Conservation (phyloP, 352 stramenopile species). For the Pythium sp. region DNA sequence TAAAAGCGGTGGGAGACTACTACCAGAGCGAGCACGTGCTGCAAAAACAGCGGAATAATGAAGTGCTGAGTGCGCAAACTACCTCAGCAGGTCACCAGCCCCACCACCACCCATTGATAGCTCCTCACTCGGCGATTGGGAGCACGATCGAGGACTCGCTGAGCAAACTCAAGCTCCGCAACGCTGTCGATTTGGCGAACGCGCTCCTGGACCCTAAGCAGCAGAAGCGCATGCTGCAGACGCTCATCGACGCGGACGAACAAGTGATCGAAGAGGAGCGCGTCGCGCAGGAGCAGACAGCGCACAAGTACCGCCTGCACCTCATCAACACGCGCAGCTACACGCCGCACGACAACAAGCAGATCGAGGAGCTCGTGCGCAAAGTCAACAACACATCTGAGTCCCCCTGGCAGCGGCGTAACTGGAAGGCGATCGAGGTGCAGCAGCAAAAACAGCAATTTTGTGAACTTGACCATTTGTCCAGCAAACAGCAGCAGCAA, state of each 20-base stretch:
- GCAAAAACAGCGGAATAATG: conserved; percentile 30
- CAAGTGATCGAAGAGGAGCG: conserved; percentile 71
- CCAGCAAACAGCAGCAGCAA: neutral
- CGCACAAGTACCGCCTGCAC: conserved; percentile 53
- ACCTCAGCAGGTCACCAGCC: neutral
- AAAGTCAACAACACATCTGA: conserved; percentile 19
- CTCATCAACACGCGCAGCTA: conserved; percentile 38
- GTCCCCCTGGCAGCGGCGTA: conserved; percentile 76
- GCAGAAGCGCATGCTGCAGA: conserved; percentile 62
- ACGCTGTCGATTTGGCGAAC: conserved; percentile 66
- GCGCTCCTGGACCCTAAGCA: conserved; percentile 49
- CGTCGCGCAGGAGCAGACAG: conserved; percentile 47
- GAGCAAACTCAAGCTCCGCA: conserved; percentile 65
- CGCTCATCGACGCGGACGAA: conserved; percentile 62
- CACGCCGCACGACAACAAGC: conserved; percentile 18
- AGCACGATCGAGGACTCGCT: conserved; percentile 54
- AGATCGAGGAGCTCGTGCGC: conserved; percentile 16
- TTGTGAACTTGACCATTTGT: neutral
- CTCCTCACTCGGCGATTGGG: conserved; percentile 12
- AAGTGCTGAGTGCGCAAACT: conserved; percentile 23
- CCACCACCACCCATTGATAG: neutral
- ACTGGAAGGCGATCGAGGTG: conserved; percentile 41
- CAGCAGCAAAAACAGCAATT: conserved; percentile 13
- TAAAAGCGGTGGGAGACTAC: conserved; percentile 32
- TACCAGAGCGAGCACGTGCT: conserved; percentile 35